A percentile compares a stretch with the other conserved stretches of the same genome.
Conservation (phyloP, 2,329 filamentous ascomycete species). For the Leptographium lundbergii region DNA sequence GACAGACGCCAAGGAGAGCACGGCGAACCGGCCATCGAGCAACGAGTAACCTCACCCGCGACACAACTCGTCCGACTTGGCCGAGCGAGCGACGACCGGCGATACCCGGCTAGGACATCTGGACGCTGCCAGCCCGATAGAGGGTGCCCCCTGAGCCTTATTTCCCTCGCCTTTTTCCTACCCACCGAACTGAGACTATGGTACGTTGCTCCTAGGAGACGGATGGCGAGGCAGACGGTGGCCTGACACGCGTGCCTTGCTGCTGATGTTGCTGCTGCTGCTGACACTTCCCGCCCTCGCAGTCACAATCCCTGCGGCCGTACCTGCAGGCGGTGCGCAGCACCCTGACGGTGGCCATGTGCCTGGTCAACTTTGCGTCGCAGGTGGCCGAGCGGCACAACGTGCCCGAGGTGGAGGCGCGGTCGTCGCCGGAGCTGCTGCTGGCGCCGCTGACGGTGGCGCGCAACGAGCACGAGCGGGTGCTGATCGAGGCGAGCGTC, state of each 20-base stretch:
- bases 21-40: neutral
- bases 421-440: constrained; percentile 83
- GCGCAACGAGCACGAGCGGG: constrained; percentile 93
- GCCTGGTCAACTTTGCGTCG: constrained; percentile 92
- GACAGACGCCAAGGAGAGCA: neutral
- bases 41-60: neutral
- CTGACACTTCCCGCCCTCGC: neutral
- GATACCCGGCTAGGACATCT: neutral
- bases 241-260: neutral
- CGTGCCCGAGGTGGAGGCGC: constrained; percentile 92
- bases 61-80: neutral
- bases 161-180: neutral
- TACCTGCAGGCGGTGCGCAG: constrained; percentile 95
- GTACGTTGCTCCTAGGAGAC: neutral
- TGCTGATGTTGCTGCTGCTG: neutral
- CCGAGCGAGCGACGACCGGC: neutral
- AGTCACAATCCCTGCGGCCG: constrained; percentile 93
- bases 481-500: constrained; percentile 90
- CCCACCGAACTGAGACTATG: neutral
- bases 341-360: constrained; percentile 85
- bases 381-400: constrained; percentile 96
- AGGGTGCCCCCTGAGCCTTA: neutral
- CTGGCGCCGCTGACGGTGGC: constrained; percentile 83
- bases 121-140: neutral
- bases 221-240: neutral